phyloP scores from a whole-genome alignment of 139 green algal species.

The Volvox africanus region DNA sequence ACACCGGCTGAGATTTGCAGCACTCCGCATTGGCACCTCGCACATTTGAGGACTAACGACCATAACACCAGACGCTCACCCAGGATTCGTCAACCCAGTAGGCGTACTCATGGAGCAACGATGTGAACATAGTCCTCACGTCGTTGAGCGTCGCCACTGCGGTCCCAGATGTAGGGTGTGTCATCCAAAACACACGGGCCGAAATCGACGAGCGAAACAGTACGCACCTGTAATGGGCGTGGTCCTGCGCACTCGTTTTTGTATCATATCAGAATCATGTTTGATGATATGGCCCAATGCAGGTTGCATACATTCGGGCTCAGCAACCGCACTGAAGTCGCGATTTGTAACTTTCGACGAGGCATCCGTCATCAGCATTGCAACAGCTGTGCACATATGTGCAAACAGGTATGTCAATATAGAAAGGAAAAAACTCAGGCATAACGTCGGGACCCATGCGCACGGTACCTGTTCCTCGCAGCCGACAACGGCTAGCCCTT shows the following conservation, averaged over 20 bases:
- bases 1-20: too few species aligned
- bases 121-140: constrained; percentile 32
- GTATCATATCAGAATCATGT: too few species aligned
- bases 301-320: too few species aligned
- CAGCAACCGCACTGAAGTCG: too few species aligned
- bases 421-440: not conserved
- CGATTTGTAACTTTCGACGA: too few species aligned
- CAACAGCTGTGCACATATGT: not conserved
- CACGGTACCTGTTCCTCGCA: not conserved
- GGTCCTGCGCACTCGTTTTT: not conserved
- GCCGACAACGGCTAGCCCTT: not conserved
- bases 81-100: constrained; percentile 63
- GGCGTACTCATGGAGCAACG: constrained; percentile 60
- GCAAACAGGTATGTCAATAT: not conserved
- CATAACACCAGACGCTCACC: constrained; percentile 47
- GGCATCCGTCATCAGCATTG: not conserved
- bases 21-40: too few species aligned
- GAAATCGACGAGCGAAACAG: not conserved
- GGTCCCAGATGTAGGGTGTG: not conserved
- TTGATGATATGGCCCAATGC: too few species aligned
- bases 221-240: not conserved
- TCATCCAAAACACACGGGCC: not conserved
- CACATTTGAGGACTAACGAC: too few species aligned
- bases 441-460: not conserved
- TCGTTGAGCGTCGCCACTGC: constrained; percentile 32